Base-by-base conservation (phyloP, 1,284 basidiomycete species). In the Pterulicium gracile region DNA sequence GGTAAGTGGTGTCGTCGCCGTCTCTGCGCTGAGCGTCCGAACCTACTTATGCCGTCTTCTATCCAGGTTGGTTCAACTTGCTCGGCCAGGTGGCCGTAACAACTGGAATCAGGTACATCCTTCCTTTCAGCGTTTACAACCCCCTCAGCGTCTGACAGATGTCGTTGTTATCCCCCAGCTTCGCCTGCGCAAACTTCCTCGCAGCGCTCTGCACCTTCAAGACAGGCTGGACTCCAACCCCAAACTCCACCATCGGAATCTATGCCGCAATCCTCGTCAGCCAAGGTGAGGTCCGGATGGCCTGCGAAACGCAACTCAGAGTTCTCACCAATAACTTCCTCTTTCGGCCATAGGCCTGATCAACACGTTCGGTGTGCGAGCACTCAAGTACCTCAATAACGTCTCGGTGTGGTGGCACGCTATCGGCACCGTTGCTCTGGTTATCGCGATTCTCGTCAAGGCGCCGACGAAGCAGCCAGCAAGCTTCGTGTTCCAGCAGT, bases 71-170 rank as follows among this genome's bases (percentile, higher is more conserved):
- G 81, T 86, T 85, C 63, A 88, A 88, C 58, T 63, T 87, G 13
- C 66, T 84, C 3, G 81, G 81, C 2, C 83, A 86, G 60, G 82
- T 86, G 0, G 82, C 82, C 1, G 77, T 86, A 4, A 87, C 83
- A 0, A 84, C 81, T 10, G 81, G 82, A 22, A 84, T 84, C 56
- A 77, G 73, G 76, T 78, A 42, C 15, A 55, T 51, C n/a, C n/a
- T n/a, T n/a, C n/a, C n/a, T n/a, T n/a, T n/a, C n/a, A n/a, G n/a
- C n/a, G n/a, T n/a, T n/a, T n/a, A n/a, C n/a, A n/a, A n/a, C n/a
- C n/a, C n/a, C n/a, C n/a, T n/a, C n/a, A n/a, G n/a, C n/a, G n/a
- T n/a, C n/a, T n/a, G n/a, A n/a, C n/a, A n/a, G n/a, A 10, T 15
- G 19, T 17, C 13, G 7, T 41, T 22, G 27, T 44, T 13, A 20